Evolutionary conservation across 78 protist genomes (phyloP).

Genomic region (Cavenderia fasciculata): DNA sequence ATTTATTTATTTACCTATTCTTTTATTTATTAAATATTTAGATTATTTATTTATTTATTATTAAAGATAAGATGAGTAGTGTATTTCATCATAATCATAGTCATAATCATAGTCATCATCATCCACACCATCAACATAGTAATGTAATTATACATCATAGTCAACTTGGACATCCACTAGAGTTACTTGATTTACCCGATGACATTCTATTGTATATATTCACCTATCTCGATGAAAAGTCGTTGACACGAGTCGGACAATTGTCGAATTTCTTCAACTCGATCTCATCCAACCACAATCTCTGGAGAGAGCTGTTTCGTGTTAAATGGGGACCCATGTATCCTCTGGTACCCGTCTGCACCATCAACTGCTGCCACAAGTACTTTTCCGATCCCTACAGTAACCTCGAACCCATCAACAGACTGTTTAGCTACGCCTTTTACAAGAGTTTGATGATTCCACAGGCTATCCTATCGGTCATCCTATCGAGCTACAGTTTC

Average conservation of each 20-base stretch:
- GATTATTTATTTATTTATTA: too few species aligned
- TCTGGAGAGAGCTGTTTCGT: conserved; percentile 54
- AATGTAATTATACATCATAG: background rate
- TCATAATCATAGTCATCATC: background rate
- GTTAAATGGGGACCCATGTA: conserved; percentile 64
- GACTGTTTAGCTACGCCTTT: conserved; percentile 20
- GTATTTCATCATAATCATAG: conserved; percentile 10
- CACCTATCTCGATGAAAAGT: conserved; percentile 27
- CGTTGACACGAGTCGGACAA: conserved; percentile 38
- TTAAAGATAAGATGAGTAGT: conserved; percentile 11
- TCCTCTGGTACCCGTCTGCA: conserved; percentile 67
- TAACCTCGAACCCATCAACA: conserved; percentile 44
- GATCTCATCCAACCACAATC: conserved; percentile 39
- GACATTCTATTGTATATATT: conserved; percentile 37
- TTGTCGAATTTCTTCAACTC: conserved; percentile 47
- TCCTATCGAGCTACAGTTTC: conserved; percentile 6
- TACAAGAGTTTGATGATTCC: conserved; percentile 51
- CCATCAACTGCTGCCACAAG: conserved; percentile 61
- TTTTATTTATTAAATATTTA: too few species aligned
- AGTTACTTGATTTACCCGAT: conserved; percentile 48
- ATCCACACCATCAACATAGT: background rate
- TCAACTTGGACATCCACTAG: background rate
- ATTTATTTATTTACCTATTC: too few species aligned
- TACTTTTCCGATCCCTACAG: conserved; percentile 48
- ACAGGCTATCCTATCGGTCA: background rate